Base-by-base conservation (phyloP, 768 basidiomycete genomes). In the Naematelia aurantialba region DNA sequence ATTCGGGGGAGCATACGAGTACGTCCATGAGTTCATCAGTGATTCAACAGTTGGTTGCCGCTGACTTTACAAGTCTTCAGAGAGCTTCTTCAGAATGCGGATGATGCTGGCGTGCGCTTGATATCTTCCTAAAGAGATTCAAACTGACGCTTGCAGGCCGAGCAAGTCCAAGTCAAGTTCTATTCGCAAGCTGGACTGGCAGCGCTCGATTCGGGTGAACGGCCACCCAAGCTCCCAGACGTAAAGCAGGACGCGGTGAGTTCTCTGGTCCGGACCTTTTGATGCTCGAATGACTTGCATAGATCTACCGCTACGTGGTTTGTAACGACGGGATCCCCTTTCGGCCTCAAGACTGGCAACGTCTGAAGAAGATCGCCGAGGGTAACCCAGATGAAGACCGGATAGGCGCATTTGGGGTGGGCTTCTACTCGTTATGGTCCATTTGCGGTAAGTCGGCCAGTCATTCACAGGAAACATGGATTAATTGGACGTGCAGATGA, bases 321-420 rank as follows among this genome's bases (percentile, higher is more conserved):
- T 85, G 82, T 74, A 99, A 97, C 70, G 87, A 97, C 64, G 94
- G 94, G 1, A 83, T 85, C 5, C 61, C 81, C 1, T 99, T 99
- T 74, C 78, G 87, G 62, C 83, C 86, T 12, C 85, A 91, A 72
- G 92, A 96, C 69, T 96, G 93, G 93, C 84, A 75, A 63, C 81
- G 92, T 30, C 77, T 94, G 58, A 89, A 90, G 80, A 93, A 89
- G 81, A 94, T 94, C 85, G 93, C 92, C 10, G 88, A 91, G 68
- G 92, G 93, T 0, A 96, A 97, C 73, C 92, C 92, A 0, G 89
- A 92, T 65, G 89, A 93, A 75, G 85, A 88, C 76, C 92, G 91
- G 80, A 91, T 98, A 48, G 93, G 94, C 13, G 91, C 91, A n/a
- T 74, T 66, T 54, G 77, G 74, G 34, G 73, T 76, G 17, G 76